Evolutionary conservation across 805 yeast species (phyloP).

Genomic region (Candida golubevii): DNA sequence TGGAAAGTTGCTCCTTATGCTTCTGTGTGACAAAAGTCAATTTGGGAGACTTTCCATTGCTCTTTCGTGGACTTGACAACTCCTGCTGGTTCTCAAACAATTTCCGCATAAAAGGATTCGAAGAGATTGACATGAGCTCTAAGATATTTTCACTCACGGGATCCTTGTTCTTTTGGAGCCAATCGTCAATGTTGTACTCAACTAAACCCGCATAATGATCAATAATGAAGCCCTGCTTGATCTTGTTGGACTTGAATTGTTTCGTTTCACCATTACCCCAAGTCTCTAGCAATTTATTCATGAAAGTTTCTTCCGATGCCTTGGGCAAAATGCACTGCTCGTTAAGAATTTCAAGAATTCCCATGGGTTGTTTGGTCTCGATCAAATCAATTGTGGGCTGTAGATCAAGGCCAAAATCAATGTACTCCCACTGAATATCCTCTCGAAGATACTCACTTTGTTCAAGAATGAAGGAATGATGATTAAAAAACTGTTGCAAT

Average conservation of each 20-base stretch:
- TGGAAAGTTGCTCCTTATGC: constrained; percentile 78
- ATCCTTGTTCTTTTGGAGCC: constrained; percentile 93
- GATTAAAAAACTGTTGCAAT: constrained; percentile 58
- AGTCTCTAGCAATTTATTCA: constrained; percentile 66
- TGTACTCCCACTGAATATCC: constrained; percentile 63
- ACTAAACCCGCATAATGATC: constrained; percentile 96
- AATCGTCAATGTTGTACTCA: constrained; percentile 86
- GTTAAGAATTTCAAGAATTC: constrained; percentile 79
- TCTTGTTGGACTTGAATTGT: constrained; percentile 68
- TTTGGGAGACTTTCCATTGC: constrained; percentile 14
- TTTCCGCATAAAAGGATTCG: constrained; percentile 49
- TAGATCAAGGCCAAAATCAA: constrained; percentile 91
- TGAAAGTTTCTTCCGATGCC: constrained; percentile 76
- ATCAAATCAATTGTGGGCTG: constrained; percentile 93
- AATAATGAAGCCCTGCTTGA: constrained; percentile 72
- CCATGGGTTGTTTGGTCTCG: constrained; percentile 70
- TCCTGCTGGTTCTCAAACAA: constrained; percentile 40
- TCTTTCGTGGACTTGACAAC: constrained; percentile 19
- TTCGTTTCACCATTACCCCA: constrained; percentile 48
- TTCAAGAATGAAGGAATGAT: constrained; percentile 56
- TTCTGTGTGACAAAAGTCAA: constrained; percentile 73
- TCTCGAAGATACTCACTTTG: constrained; percentile 58
- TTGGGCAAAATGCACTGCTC: constrained; percentile 96
- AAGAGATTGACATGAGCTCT: constrained; percentile 54
- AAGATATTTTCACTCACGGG: constrained; percentile 79